Conservation (phyloP, 176 grass and related monocot genomes). For the Phyllostachys edulis region DNA sequence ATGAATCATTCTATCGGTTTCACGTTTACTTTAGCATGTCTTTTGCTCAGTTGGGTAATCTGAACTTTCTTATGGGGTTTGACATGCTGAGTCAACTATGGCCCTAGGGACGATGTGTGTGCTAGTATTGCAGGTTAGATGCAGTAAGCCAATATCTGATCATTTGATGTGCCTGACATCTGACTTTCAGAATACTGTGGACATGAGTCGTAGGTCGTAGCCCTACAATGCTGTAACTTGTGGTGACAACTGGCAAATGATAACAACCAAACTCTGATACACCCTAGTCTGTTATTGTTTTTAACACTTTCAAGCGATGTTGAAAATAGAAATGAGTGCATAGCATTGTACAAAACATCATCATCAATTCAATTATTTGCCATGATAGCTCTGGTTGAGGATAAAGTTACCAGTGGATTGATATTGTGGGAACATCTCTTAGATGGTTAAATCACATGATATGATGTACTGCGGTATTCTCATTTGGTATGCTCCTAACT, state of each 20-base stretch:
- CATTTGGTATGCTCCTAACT: slow-evolving; percentile 20
- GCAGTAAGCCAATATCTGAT: neutral
- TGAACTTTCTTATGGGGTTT: slow-evolving; percentile 15
- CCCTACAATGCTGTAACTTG: neutral
- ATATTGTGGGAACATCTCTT: neutral
- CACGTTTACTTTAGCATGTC: neutral
- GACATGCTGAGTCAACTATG: slow-evolving; percentile 4
- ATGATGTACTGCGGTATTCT: neutral
- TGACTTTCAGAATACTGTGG: slow-evolving; percentile 8
- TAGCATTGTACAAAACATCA: neutral
- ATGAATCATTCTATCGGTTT: neutral
- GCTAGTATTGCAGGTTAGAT: neutral
- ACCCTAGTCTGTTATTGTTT: neutral
- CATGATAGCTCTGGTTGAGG: neutral
- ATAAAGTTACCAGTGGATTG: neutral
- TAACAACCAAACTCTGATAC: neutral
- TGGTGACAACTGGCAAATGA: slow-evolving; percentile 1
- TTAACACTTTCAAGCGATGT: neutral
- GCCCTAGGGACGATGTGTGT: neutral
- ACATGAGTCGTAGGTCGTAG: neutral
- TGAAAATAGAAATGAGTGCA: slow-evolving; percentile 1
- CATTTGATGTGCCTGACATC: neutral
- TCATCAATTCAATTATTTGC: neutral
- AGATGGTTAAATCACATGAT: neutral
- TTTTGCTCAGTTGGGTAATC: neutral